Conservation (phyloP, 257 asterid species). For the Ocimum tenuiflorum region DNA sequence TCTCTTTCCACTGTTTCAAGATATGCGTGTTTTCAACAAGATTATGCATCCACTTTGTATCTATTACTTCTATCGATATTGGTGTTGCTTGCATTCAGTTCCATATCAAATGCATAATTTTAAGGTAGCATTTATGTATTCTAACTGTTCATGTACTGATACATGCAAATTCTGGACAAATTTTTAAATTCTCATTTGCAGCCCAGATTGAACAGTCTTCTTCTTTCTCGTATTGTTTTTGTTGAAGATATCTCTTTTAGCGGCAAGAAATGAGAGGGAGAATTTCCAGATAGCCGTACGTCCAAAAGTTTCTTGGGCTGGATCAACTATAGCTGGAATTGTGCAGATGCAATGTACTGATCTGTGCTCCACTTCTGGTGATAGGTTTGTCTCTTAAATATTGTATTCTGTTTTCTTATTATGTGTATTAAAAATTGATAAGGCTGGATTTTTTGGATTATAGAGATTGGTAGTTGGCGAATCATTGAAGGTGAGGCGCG, state of each 20-base stretch:
- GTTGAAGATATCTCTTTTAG: constrained; percentile 85
- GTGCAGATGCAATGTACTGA: constrained; percentile 76
- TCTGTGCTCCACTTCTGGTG: constrained; percentile 74
- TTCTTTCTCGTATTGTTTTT: constrained; percentile 32
- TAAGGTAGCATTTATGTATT: neutral
- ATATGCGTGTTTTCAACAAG: constrained; percentile 5
- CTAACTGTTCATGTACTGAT: neutral
- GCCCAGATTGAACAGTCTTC: constrained; percentile 4
- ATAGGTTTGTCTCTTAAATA: constrained; percentile 51
- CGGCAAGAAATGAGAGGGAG: constrained; percentile 98
- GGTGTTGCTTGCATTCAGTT: neutral
- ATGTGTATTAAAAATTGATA: constrained; percentile 12
- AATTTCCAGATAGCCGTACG: constrained; percentile 84
- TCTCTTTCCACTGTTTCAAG: constrained; percentile 8
- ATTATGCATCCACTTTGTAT: neutral
- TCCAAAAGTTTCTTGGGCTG: constrained; percentile 93
- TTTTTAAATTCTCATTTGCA: constrained; percentile 7
- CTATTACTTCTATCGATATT: too few species aligned
- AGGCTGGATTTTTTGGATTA: constrained; percentile 12
- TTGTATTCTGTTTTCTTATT: constrained; percentile 5
- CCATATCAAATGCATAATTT: neutral
- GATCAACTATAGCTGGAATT: constrained; percentile 63
- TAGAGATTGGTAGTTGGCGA: constrained; percentile 81
- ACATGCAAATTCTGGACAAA: neutral
- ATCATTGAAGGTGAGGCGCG: constrained; percentile 70